Conservation (phyloP, 2,329 filamentous ascomycete species). For the Phaeosphaeriaceae sp. region DNA sequence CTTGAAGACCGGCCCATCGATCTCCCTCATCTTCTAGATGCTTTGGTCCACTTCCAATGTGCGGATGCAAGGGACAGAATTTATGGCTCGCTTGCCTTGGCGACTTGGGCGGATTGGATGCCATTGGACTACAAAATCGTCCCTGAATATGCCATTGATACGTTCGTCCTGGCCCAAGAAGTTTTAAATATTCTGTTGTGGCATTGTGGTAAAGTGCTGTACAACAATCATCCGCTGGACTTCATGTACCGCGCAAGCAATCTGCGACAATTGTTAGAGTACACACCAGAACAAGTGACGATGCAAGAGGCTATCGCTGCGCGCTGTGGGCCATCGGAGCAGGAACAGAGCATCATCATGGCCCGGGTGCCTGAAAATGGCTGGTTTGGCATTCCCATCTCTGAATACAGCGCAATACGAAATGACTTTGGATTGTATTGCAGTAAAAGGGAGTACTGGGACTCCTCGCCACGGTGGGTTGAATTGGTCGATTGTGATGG, state of each 20-base stretch:
- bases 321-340: not conserved
- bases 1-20: not conserved
- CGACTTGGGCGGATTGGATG: not conserved
- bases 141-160: not conserved
- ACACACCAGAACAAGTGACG: not conserved
- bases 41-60: not conserved
- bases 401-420: not conserved
- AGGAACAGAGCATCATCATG: not conserved
- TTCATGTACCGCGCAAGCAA: not conserved
- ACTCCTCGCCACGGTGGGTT: not conserved
- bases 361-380: not conserved
- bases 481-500: slow-evolving; percentile 28
- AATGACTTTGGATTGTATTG: not conserved
- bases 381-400: not conserved
- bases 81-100: not conserved
- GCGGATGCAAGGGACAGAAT: not conserved
- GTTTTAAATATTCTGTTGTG: not conserved
- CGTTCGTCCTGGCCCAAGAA: not conserved
- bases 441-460: not conserved
- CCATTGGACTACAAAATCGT: not conserved
- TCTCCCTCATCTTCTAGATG: not conserved
- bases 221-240: not conserved
- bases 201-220: not conserved
- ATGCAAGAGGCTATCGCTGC: not conserved
- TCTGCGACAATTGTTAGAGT: not conserved